Percentiles rank a stretch among this genome's conserved stretches.
phyloP scores from a whole-genome alignment of 1,139 yeast genomes.

The Kodamaea suecica region DNA sequence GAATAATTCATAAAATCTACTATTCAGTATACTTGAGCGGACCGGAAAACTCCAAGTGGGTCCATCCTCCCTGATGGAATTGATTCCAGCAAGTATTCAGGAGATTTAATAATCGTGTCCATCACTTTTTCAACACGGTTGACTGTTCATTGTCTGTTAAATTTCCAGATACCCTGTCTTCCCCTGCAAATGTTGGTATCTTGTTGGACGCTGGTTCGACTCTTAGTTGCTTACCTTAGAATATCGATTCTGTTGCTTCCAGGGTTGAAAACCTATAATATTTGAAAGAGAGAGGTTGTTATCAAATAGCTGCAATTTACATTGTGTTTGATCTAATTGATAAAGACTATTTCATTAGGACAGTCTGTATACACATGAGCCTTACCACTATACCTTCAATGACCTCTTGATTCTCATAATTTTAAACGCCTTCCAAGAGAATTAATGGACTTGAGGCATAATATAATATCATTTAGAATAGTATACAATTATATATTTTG shows the following conservation, averaged over 20 bases:
- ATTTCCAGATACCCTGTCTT: slow-evolving; percentile 5
- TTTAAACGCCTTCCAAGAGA: too few relatives aligned
- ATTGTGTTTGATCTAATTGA: slow-evolving; percentile 18
- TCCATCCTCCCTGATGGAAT: slow-evolving; percentile 27
- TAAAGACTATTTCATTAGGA: slow-evolving; percentile 15
- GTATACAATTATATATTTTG: too few relatives aligned
- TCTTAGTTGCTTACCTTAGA: slow-evolving; percentile 47
- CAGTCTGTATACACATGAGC: too few relatives aligned
- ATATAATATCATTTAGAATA: too few relatives aligned
- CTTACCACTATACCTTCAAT: too few relatives aligned
- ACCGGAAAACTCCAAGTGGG: slow-evolving; percentile 15
- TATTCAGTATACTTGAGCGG: slow-evolving; percentile 21
- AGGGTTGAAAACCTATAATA: slow-evolving; percentile 3
- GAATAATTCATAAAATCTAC: slow-evolving; percentile 16
- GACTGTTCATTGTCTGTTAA: slow-evolving; percentile 3
- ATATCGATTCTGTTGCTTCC: slow-evolving; percentile 1
- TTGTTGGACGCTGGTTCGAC: slow-evolving; percentile 69
- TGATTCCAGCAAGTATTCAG: slow-evolving; percentile 26
- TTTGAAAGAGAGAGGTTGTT: slow-evolving; percentile 1
- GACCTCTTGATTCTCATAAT: too few relatives aligned
- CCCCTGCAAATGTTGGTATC: slow-evolving; percentile 29
- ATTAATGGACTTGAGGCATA: too few relatives aligned
- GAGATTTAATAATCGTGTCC: slow-evolving; percentile 14
- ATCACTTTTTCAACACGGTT: slow-evolving; percentile 4
- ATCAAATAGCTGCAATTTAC: slow-evolving; percentile 11